Base-by-base conservation (phyloP, 495 filamentous ascomycete species). In the Penicillium soppii region DNA sequence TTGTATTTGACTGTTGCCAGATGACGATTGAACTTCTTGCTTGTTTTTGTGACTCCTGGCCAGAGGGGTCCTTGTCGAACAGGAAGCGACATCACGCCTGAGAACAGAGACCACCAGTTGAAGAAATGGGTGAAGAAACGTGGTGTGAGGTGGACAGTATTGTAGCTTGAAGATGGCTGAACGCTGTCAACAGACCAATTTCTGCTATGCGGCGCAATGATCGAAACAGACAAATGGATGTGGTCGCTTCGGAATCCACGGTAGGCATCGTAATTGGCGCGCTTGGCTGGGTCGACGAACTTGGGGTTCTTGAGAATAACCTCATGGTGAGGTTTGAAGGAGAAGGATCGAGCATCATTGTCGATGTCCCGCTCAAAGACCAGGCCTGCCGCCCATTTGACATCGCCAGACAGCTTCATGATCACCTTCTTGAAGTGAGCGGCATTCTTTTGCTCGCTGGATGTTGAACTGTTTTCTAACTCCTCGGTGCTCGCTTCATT, bases 71-170 rank as follows among this genome's bases (percentile, higher is more conserved):
- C 94, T 68, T 98, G 94, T 1, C 94, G 87, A 47, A 98, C 87
- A 21, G 94, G 94, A 21, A 98, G 81, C 9, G 94, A 94, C 86
- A 98, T 92, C 12, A 89, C 87, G 1, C 92, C 92, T 6, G 90
- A 90, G 70, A 98, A 98, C 53, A 97, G 81, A 9, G 87, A 89
- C 92, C 91, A 97, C 94, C 94, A 98, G 57, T 87, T 85, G 71
- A 92, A 97, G 74, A 98, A 98, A 61, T 97, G 94, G 2, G 91
- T 96, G 65, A 98, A 98, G 77, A 97, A 96, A 6, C 91, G 84
- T 6, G 94, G 94, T 8, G 85, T 91, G 38, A 97, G 76, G 66
- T 98, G 95, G 4, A 96, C 87, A 0, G 92, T 87, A 56, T 98
- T 98, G 71, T 97, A 97, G 67, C 91, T 96, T 45, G 79, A 80